Evolutionary conservation across 345 rosid genomes (phyloP), one percentile per base, ranked within the genome.

Genomic region (Eucalyptus pauciflora): DNA sequence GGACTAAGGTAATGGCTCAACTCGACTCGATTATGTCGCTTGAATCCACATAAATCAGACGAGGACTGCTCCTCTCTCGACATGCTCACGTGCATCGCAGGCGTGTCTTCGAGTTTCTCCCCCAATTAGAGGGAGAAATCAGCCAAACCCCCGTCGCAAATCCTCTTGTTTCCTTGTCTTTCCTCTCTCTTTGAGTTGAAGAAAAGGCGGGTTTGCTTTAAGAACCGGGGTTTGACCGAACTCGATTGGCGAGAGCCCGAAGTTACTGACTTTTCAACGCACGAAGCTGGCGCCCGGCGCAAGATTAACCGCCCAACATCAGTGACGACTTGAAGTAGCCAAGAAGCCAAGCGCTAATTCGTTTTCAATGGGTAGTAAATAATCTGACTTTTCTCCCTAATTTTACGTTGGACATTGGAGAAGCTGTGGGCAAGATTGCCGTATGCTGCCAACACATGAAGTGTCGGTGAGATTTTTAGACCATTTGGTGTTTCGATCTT

Each of bases 1-100:
- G 46, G 14, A 10, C 25, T 12, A 43, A 71, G 79, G 24, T 17
- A 10, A 16, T 33, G 3, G 1, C 13, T 71, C 7, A 4, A 1
- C 81, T 33, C 13, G 81, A 33, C 45, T 33, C 45, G 13, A 41
- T 20, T 22, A 0, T 20, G 0, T 41, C 29, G 0, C 13, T 71
- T 20, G 83, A 71, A 41, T 76, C 8, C 48, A 76, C 12, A 41
- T 18, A 25, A 9, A 10, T 71, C 14, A 11, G 81, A 71, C 2
- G 2, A 9, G 7, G 48, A 20, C 9, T 3, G 83, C 83, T 76
- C 15, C 29, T 76, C 48, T 41, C 83, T 10, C 8, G 14, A 37
- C 16, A 2, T 11, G 5, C 48, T 22, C 83, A 6, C 48, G 15
- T 10, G 83, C 48, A 18, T 12, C 14, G 29, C 27, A 12, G 15